Evolutionary conservation across 2,329 filamentous ascomycete species (phyloP).

Genomic region (Zymoseptoria pseudotritici): DNA sequence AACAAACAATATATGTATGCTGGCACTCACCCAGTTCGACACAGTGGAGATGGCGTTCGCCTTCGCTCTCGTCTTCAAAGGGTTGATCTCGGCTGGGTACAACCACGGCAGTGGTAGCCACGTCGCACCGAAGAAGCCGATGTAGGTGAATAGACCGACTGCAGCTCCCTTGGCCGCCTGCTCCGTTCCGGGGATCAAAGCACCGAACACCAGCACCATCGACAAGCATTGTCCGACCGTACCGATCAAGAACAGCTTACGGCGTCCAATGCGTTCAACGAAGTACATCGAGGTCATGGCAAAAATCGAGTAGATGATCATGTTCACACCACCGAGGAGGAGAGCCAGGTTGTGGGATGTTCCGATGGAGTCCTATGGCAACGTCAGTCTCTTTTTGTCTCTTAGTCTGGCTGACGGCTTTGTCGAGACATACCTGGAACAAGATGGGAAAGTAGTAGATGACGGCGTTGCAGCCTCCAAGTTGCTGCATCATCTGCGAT

Average conservation of each 20-base stretch:
- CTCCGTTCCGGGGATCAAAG: conserved; percentile 32
- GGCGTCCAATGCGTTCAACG: conserved; percentile 54
- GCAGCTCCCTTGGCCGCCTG: conserved; percentile 40
- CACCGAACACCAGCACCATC: conserved; percentile 43
- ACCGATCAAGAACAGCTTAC: conserved; percentile 38
- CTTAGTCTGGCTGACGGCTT: background rate
- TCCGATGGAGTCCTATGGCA: conserved; percentile 44
- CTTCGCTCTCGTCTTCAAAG: conserved; percentile 46
- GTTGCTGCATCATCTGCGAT: conserved; percentile 56
- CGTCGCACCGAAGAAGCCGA: conserved; percentile 60
- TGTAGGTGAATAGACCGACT: conserved; percentile 63
- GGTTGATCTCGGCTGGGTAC: conserved; percentile 32
- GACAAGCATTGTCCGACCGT: conserved; percentile 47
- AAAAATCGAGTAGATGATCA: conserved; percentile 49
- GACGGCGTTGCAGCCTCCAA: conserved; percentile 45
- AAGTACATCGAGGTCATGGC: conserved; percentile 56
- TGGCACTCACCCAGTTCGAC: conserved; percentile 33
- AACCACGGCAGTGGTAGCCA: conserved; percentile 28
- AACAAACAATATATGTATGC: too few species aligned
- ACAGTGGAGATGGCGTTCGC: conserved; percentile 48
- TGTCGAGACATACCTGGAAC: conserved; percentile 9
- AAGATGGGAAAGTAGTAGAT: conserved; percentile 40
- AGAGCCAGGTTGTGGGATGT: conserved; percentile 35
- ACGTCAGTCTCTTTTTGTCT: background rate
- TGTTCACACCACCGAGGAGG: conserved; percentile 43